Evolutionary conservation across 106 monocot species (phyloP).

Genomic region (Acorus gramineus): DNA sequence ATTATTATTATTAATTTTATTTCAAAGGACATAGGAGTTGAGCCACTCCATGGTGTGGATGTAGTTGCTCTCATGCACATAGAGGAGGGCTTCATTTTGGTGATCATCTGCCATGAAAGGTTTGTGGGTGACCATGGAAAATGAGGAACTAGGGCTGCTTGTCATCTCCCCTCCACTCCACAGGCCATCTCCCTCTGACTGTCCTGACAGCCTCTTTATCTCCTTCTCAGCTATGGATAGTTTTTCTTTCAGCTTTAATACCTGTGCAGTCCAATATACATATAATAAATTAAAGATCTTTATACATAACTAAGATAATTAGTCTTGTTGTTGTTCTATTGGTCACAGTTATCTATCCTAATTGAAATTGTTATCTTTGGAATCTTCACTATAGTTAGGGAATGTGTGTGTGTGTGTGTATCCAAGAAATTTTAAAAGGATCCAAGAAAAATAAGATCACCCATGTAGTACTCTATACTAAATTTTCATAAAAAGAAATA

Average conservation of each 20-base stretch:
- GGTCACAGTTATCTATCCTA: too few species aligned
- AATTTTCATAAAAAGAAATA: too few species aligned
- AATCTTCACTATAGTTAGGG: too few species aligned
- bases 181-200: not conserved
- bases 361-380: too few species aligned
- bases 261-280: slow-evolving; percentile 6
- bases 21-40: slow-evolving; percentile 30
- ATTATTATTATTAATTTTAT: too few species aligned
- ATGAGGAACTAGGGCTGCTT: slow-evolving; percentile 43
- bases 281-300: too few species aligned
- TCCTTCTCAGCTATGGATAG: slow-evolving; percentile 37
- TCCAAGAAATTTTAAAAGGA: too few species aligned
- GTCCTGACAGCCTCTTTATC: slow-evolving; percentile 33
- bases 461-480: too few species aligned
- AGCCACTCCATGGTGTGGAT: slow-evolving; percentile 28
- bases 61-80: slow-evolving; percentile 15
- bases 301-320: too few species aligned
- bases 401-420: too few species aligned
- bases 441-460: too few species aligned
- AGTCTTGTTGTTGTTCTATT: too few species aligned
- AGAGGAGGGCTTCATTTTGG: slow-evolving; percentile 23
- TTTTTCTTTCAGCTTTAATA: slow-evolving; percentile 40
- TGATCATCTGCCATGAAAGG: slow-evolving; percentile 11
- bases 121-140: slow-evolving; percentile 22
- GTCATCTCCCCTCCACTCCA: not conserved